A percentile compares a stretch with the other conserved stretches of the same genome.
Conservation (phyloP, 2,329 filamentous ascomycete species). For the Fusarium irregulare region DNA sequence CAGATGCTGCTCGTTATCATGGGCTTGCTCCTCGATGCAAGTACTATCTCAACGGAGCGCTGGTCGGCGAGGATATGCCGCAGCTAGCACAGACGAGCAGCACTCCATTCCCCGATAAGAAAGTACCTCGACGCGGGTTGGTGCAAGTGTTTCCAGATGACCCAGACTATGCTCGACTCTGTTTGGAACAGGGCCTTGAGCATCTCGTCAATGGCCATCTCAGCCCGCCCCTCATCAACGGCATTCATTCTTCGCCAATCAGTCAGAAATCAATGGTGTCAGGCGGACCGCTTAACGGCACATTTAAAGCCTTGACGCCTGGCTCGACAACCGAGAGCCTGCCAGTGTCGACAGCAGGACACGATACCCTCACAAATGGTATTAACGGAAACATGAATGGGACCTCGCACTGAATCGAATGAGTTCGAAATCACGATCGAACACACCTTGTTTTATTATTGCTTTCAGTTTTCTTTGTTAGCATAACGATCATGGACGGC, state of each 20-base stretch:
- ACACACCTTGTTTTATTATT: conserved; percentile 37
- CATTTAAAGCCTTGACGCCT: conserved; percentile 36
- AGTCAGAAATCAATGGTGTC: conserved; percentile 51
- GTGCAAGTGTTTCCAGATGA: conserved; percentile 65
- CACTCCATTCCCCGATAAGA: conserved; percentile 65
- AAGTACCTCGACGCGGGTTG: conserved; percentile 66
- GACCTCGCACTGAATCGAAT: conserved; percentile 22
- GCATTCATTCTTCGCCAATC: conserved; percentile 59
- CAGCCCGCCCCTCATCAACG: conserved; percentile 60
- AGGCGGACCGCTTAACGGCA: conserved; percentile 49
- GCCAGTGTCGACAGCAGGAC: conserved; percentile 19
- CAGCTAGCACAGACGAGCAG: conserved; percentile 61
- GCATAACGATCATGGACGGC: conserved; percentile 45
- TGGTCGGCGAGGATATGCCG: conserved; percentile 64
- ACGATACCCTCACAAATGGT: conserved; percentile 48
- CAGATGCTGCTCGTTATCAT: conserved; percentile 62
- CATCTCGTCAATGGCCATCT: conserved; percentile 63
- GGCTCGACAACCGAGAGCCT: conserved; percentile 36
- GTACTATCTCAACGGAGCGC: conserved; percentile 67
- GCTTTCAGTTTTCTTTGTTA: conserved; percentile 45
- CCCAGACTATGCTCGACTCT: conserved; percentile 66
- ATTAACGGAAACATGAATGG: conserved; percentile 44
- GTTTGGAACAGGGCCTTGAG: conserved; percentile 66
- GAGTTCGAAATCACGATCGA: conserved; percentile 14
- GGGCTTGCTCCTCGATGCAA: conserved; percentile 68